Base-by-base conservation (phyloP, 106 monocot genomes). In the Dendrobium chrysotoxum region DNA sequence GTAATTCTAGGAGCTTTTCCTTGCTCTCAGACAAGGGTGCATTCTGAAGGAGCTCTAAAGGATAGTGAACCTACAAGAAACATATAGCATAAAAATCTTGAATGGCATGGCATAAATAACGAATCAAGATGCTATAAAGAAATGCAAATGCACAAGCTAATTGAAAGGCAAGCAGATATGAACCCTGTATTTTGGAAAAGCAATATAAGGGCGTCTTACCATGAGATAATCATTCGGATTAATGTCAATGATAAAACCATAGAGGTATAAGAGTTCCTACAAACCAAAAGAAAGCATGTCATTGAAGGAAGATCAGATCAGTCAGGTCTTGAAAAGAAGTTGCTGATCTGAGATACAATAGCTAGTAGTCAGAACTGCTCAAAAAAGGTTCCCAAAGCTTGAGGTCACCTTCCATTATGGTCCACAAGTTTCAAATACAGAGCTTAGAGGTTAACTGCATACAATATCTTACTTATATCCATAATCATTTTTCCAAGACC, bases 211-310 rank as follows among this genome's bases (percentile, higher is more conserved):
- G 38, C 25, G 23, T 77, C 47, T 79, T 92, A 97, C 97, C 98
- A 98, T 95, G 79, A 98, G 89, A 88, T 82, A 98, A 84, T 95
- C 92, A 84, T 92, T 94, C 40, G 88, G 85, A 80, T 98, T 98
- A 74, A 91, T 86, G 70, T 91, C 87, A 55, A 95, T 77, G 15
- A 91, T 83, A 83, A 98, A 98, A 79, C 98, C 98, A 87, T 98
- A 98, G 12, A 98, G 87, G 82, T 98, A 98, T 50, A 98, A 75
- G 47, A 98, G 83, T 85, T 98, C 97, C 97, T 97, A 76, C 78
- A 80, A 50, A 78, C 25, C 18, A 50, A 4, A 7, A 74, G 72
- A 79, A 78, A 35, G 1, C 76, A 76, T 16, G 76, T 76, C 47
- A 76, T 20, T 74, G 13, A 71, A 38, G 16, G 50, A 50, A 50